Conservation (phyloP, 208 protist species). For the Crithidia brevicula region DNA sequence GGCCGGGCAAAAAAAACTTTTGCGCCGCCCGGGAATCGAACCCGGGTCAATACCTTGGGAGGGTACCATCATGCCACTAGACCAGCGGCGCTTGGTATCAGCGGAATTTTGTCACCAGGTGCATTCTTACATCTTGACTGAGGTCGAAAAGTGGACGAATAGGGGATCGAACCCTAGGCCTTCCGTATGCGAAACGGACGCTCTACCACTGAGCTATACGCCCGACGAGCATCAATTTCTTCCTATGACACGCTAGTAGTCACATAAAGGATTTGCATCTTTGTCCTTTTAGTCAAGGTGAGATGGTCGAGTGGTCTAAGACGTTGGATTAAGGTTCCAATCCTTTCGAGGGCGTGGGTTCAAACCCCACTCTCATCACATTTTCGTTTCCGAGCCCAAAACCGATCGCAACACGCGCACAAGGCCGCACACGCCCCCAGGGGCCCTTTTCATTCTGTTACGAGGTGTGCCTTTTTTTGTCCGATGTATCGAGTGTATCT, state of each 20-base stretch:
- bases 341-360: constrained; percentile 75
- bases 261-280: not conserved
- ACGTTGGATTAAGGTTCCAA: constrained; percentile 75
- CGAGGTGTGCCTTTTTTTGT: too few species aligned
- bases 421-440: too few species aligned
- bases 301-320: constrained; percentile 78
- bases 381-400: too few species aligned
- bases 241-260: too few species aligned
- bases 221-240: constrained; percentile 12
- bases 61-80: constrained; percentile 93
- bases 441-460: too few species aligned
- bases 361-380: constrained; percentile 72
- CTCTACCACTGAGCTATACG: constrained; percentile 82
- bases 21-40: constrained; percentile 92
- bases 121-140: too few species aligned
- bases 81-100: constrained; percentile 69
- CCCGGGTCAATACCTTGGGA: constrained; percentile 93
- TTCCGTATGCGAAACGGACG: constrained; percentile 82
- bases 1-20: constrained; percentile 30
- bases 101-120: not conserved
- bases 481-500: too few species aligned
- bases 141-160: constrained; percentile 48
- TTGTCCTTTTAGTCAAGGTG: constrained; percentile 24
- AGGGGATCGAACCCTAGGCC: constrained; percentile 72
- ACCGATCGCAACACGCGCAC: too few species aligned